Evolutionary conservation across 768 basidiomycete species (phyloP), one percentile per base, ranked within the genome.

Genomic region (Mycena leptocephala): DNA sequence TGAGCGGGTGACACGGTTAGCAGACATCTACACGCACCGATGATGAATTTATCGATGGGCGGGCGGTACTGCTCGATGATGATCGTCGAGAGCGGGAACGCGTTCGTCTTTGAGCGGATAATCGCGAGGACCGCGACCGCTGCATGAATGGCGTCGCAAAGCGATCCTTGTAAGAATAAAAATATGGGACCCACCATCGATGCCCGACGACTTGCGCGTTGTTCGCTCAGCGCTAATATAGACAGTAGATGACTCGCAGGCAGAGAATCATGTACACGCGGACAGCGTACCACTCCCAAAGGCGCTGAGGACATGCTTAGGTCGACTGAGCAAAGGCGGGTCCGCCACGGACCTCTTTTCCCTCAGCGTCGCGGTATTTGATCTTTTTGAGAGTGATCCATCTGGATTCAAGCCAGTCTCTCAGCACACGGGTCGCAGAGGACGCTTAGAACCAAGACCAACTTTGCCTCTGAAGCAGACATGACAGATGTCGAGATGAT

Each of bases 61-160:
- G 98, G 97, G 30, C 98, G 92, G 83, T 94, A 99, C 82, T 98
- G 97, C 81, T 98, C 96, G 79, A 98, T 92, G 78, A 99, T 88
- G 68, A 98, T 90, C 5, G 95, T 97, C 1, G 95, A 95, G 7
- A 90, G 83, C 5, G 92, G 93, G 80, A 96, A 96, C 3, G 91
- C 89, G 74, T 90, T 88, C 10, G 90, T 92, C 83, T 92, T 92
- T 55, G 97, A 97, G 41, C 91, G 90, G 56, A 99, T 88, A 32
- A 98, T 85, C 18, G 96, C 93, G 6, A 98, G 86, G 53, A 98
- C 92, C 7, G 96, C 94, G 14, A 99, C 97, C 65, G 93, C 97
- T 97, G n/a, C n/a, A n/a, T n/a, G 76, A 1, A 10, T 32, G 13
- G 58, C 24, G 64, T 59, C 32, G 32, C 8, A 28, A 51, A 14